Percentiles rank a stretch among this genome's conserved stretches.
phyloP scores from a whole-genome alignment of 805 yeast genomes.

The Debaryomyces maramus region DNA sequence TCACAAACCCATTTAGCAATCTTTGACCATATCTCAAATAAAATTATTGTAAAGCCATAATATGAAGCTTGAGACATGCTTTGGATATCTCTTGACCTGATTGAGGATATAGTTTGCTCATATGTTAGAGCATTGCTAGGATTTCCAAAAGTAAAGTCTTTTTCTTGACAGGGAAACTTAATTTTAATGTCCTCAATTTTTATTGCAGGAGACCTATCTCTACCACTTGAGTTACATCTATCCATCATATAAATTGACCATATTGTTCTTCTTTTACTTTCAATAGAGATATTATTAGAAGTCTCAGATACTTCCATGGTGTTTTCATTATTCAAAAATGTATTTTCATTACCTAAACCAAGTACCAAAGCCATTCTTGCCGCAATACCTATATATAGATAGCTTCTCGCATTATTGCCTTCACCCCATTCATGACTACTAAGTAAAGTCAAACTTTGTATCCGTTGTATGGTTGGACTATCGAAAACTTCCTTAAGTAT shows the following conservation, averaged over 20 bases:
- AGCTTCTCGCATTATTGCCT: slow-evolving; percentile 36
- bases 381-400: slow-evolving; percentile 38
- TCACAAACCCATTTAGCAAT: slow-evolving; percentile 42
- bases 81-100: slow-evolving; percentile 10
- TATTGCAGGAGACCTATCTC: slow-evolving; percentile 32
- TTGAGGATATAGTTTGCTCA: slow-evolving; percentile 11
- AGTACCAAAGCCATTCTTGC: slow-evolving; percentile 38
- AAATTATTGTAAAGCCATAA: slow-evolving; percentile 29
- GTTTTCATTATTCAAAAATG: slow-evolving; percentile 10
- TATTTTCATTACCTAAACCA: slow-evolving; percentile 26
- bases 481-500: slow-evolving; percentile 34
- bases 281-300: slow-evolving; percentile 21
- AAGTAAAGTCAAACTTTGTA: slow-evolving; percentile 36
- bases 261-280: slow-evolving; percentile 35
- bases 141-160: slow-evolving; percentile 28
- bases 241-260: slow-evolving; percentile 47
- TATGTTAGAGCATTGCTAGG: slow-evolving; percentile 15
- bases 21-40: slow-evolving; percentile 38
- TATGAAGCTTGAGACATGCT: slow-evolving; percentile 13
- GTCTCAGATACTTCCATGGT: slow-evolving; percentile 11
- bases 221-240: slow-evolving; percentile 37
- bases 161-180: slow-evolving; percentile 32
- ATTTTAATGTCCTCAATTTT: slow-evolving; percentile 32
- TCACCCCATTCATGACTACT: slow-evolving; percentile 46
- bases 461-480: slow-evolving; percentile 36